Percentiles rank a stretch among this genome's conserved stretches.
phyloP scores from a whole-genome alignment of 441 rosid species.

The Gossypium aridum region DNA sequence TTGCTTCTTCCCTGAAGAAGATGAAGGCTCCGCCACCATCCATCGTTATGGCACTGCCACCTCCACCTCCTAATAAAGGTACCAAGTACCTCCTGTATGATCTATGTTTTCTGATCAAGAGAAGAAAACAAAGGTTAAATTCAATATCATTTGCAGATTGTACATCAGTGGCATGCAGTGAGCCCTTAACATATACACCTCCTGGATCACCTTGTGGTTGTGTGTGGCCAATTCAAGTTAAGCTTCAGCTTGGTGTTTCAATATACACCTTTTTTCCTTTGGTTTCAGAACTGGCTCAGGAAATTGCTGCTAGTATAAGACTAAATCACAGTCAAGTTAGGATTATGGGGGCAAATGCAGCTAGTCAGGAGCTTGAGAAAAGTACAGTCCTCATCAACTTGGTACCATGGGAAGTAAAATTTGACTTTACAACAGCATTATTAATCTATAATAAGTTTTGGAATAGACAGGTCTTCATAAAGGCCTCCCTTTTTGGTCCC shows the following conservation, averaged over 20 bases:
- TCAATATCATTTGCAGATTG: constrained; percentile 38
- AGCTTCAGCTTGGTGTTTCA: constrained; percentile 39
- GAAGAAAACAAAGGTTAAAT: background rate
- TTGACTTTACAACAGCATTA: constrained; percentile 27
- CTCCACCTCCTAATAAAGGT: constrained; percentile 67
- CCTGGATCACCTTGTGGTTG: constrained; percentile 56
- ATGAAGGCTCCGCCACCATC: constrained; percentile 35
- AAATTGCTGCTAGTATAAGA: constrained; percentile 39
- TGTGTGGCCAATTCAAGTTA: constrained; percentile 65
- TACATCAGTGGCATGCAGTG: constrained; percentile 34
- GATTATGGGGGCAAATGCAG: constrained; percentile 65
- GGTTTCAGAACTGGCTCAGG: constrained; percentile 56
- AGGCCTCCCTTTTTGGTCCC: constrained; percentile 45
- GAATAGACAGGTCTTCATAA: constrained; percentile 34
- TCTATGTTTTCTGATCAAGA: background rate
- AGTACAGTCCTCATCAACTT: constrained; percentile 50
- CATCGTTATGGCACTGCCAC: constrained; percentile 37
- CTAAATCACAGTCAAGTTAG: constrained; percentile 56
- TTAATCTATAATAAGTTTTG: constrained; percentile 46
- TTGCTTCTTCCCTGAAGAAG: constrained; percentile 27
- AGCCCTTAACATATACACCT: constrained; percentile 49
- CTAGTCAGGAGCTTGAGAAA: constrained; percentile 45
- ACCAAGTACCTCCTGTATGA: background rate
- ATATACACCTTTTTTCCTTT: constrained; percentile 52
- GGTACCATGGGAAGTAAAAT: constrained; percentile 43